Percentiles rank a stretch among this genome's conserved stretches.
These are phyloP conservation scores for Byssoonygena ceratinophila DNA, from an alignment of 2,329 filamentous ascomycete genomes.

Conservation along the genomic window DNA sequence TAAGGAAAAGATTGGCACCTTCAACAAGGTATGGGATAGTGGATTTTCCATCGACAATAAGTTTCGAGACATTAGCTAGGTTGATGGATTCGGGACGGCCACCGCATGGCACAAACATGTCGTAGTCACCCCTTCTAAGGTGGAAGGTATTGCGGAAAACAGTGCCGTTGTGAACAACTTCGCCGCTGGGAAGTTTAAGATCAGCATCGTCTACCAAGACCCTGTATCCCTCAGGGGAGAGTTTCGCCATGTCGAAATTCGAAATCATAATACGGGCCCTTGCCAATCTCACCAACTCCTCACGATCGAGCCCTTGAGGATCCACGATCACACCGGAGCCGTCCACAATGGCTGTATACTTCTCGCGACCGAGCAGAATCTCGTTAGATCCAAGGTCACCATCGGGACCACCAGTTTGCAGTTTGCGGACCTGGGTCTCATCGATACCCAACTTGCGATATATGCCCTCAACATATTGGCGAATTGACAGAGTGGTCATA, in stretches of 20 bases:
- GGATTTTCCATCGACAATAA: constrained; percentile 82
- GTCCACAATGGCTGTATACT: constrained; percentile 91
- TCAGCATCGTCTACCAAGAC: constrained; percentile 87
- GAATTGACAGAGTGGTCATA: constrained; percentile 95
- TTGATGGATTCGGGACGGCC: constrained; percentile 95
- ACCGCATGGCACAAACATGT: constrained; percentile 90
- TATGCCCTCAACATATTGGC: constrained; percentile 91
- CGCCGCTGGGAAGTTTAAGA: constrained; percentile 74
- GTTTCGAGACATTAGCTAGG: constrained; percentile 69
- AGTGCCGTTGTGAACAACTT: constrained; percentile 80
- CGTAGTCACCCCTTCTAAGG: constrained; percentile 64
- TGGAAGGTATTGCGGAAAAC: constrained; percentile 97
- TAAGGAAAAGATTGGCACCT: constrained; percentile 96
- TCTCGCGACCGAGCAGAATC: constrained; percentile 90
- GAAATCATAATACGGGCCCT: constrained; percentile 81
- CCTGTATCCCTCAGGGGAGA: constrained; percentile 80
- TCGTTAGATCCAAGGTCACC: constrained; percentile 96
- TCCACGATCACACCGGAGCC: constrained; percentile 91
- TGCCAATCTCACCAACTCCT: constrained; percentile 74
- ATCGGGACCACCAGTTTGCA: constrained; percentile 95
- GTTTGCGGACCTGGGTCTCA: constrained; percentile 71
- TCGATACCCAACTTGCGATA: constrained; percentile 93
- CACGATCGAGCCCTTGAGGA: constrained; percentile 73
- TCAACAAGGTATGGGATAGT: constrained; percentile 92
- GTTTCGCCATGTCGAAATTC: constrained; percentile 72